phyloP scores from a whole-genome alignment of 2,329 filamentous ascomycete species.

The Talaromyces sp. region DNA sequence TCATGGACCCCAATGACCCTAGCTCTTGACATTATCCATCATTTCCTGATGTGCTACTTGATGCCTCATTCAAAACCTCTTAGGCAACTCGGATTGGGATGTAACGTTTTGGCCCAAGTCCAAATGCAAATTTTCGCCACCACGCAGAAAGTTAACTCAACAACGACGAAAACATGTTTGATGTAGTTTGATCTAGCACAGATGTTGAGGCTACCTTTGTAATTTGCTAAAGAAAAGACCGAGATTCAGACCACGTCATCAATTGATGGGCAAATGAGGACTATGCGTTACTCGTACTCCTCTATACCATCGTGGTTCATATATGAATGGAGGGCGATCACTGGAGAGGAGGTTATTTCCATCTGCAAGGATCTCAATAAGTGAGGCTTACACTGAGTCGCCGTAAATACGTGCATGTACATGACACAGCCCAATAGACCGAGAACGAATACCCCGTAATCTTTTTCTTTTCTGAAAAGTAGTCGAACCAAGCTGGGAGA shows the following conservation, averaged over 20 bases:
- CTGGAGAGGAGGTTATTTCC: not conserved
- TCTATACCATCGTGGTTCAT: not conserved
- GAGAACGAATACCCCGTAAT: not conserved
- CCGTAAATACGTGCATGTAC: not conserved
- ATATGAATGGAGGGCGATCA: not conserved
- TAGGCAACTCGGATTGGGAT: not conserved
- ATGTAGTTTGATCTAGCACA: not conserved
- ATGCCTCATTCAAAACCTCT: not conserved
- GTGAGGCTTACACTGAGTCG: not conserved
- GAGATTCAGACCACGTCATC: not conserved
- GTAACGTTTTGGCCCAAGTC: not conserved
- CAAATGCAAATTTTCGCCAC: not conserved
- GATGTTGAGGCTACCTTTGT: not conserved
- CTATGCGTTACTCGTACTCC: not conserved
- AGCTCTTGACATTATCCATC: not conserved
- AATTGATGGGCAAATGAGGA: not conserved
- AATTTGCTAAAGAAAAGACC: not conserved
- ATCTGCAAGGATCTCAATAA: not conserved
- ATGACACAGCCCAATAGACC: not conserved
- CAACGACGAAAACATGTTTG: not conserved
- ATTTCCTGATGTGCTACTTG: not conserved
- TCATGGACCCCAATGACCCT: not conserved
- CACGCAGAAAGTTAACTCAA: not conserved
- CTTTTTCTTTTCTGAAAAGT: not conserved
- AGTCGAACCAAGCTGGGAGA: not conserved